Evolutionary conservation across 305 asterid species (phyloP).

Genomic region (Nicotiana rustica): DNA sequence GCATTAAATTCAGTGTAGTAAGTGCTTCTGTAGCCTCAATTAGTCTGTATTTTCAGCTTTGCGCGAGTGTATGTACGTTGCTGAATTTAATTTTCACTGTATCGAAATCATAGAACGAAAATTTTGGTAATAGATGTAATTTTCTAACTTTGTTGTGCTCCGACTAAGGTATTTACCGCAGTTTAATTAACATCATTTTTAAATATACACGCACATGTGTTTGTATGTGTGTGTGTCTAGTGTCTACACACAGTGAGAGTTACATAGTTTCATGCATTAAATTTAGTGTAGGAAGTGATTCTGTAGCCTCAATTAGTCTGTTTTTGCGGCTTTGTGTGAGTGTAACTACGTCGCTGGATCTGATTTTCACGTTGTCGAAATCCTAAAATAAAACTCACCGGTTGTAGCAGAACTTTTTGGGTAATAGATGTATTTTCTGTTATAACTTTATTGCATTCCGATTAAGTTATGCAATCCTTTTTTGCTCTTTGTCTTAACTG

Average conservation of each 20-base stretch:
- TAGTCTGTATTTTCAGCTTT: not conserved
- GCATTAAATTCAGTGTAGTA: not conserved
- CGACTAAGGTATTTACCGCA: not conserved
- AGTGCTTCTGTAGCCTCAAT: not conserved
- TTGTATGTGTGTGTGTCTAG: not conserved
- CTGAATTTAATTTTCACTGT: not conserved
- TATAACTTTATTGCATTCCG: not conserved
- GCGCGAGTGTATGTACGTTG: too few relatives aligned
- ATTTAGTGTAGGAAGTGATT: not conserved
- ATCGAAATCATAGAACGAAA: not conserved
- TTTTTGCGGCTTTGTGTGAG: too few relatives aligned
- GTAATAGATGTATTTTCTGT: not conserved
- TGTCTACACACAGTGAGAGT: not conserved
- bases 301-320: not conserved
- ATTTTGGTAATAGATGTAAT: not conserved
- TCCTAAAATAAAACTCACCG: not conserved
- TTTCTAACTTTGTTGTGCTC: not conserved
- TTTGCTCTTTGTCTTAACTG: too few relatives aligned
- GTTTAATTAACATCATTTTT: not conserved
- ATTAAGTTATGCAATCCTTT: not conserved
- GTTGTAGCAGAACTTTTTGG: not conserved
- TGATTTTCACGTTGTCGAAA: not conserved
- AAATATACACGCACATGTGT: not conserved
- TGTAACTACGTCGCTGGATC: too few relatives aligned
- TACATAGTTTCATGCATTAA: too few relatives aligned